A percentile compares a stretch with the other conserved stretches of the same genome.
Conservation (phyloP, 352 stramenopile species). For the Pythium angustatum region DNA sequence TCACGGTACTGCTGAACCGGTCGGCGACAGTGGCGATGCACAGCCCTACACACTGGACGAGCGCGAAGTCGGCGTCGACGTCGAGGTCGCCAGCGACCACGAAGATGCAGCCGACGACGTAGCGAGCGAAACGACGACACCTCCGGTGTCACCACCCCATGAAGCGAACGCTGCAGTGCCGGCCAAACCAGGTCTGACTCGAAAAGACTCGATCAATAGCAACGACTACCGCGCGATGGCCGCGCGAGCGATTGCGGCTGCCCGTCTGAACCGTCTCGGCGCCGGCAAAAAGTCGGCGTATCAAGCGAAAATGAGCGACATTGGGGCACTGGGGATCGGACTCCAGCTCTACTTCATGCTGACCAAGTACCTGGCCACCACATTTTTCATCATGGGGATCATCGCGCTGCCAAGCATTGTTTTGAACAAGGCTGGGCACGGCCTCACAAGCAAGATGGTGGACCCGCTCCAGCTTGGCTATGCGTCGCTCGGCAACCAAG, state of each 20-base stretch:
- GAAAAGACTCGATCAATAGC: constrained; percentile 34
- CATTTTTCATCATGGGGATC: constrained; percentile 74
- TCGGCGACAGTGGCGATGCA: no score
- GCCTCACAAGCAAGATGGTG: constrained; percentile 60
- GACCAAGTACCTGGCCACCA: constrained; percentile 67
- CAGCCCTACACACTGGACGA: background rate
- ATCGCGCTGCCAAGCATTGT: constrained; percentile 62
- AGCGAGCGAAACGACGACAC: constrained; percentile 7
- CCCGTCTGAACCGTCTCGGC: constrained; percentile 58
- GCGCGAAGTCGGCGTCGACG: background rate
- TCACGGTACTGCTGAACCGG: background rate
- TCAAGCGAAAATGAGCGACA: constrained; percentile 66
- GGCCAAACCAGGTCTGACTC: background rate
- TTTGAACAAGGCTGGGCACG: constrained; percentile 66
- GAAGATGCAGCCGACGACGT: background rate
- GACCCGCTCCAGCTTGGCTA: constrained; percentile 76
- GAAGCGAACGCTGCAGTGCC: background rate
- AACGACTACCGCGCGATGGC: constrained; percentile 60
- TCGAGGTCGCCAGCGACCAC: background rate
- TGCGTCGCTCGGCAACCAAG: constrained; percentile 76
- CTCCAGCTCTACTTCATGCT: constrained; percentile 88
- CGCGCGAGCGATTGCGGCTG: constrained; percentile 39
- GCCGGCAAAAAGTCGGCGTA: constrained; percentile 66
- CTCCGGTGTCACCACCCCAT: background rate
- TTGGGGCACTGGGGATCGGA: constrained; percentile 76